Percentiles rank a stretch among this genome's conserved stretches.
Conservation (phyloP, 345 rosid genomes). For the Populus ilicifolia region DNA sequence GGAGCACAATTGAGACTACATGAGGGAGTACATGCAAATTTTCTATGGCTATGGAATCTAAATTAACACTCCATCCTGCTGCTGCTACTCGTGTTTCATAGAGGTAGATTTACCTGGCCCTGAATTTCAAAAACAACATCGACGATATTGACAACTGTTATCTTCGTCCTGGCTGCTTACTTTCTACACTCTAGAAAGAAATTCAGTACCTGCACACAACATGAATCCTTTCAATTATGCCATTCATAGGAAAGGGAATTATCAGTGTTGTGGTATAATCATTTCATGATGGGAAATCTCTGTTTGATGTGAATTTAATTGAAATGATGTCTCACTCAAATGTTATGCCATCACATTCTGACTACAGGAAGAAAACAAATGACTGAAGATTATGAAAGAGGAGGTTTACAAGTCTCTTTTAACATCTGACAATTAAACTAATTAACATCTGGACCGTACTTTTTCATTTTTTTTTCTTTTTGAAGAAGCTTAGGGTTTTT, state of each 20-base stretch:
- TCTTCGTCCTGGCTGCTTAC: not conserved
- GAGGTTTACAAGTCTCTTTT: not conserved
- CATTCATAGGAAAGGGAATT: not conserved
- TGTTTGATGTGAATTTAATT: not conserved
- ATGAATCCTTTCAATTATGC: not conserved
- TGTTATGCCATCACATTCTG: not conserved
- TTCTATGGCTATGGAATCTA: not conserved
- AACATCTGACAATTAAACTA: not conserved
- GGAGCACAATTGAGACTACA: not conserved
- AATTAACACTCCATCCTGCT: slow-evolving; percentile 7
- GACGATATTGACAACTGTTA: slow-evolving; percentile 1
- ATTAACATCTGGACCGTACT: not conserved
- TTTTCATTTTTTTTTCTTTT: too few relatives aligned
- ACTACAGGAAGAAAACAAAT: not conserved
- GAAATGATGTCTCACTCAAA: not conserved
- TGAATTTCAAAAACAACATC: slow-evolving; percentile 2
- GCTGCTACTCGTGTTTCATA: not conserved
- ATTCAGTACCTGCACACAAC: slow-evolving; percentile 19
- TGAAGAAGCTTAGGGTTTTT: too few relatives aligned
- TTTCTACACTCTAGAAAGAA: slow-evolving; percentile 1
- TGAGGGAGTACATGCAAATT: slow-evolving; percentile 19
- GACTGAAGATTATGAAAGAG: not conserved
- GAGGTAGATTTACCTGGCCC: slow-evolving; percentile 1
- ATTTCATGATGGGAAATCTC: not conserved
- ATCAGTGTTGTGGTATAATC: not conserved